A percentile compares a stretch with the other conserved stretches of the same genome.
Conservation (phyloP, 73 alveolate species). For the Tetrahymena elliotti region DNA sequence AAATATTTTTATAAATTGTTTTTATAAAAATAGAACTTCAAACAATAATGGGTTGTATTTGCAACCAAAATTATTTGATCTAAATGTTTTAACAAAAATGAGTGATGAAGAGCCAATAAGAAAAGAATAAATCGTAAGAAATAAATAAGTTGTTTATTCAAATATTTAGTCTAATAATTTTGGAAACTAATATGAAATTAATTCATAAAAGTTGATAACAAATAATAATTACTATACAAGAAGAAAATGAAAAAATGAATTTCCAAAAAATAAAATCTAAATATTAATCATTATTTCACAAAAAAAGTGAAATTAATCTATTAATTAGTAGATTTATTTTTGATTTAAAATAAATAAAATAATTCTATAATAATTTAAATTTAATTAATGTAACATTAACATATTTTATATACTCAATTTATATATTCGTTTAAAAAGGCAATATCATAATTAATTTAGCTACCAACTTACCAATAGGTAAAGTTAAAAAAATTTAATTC, state of each 20-base stretch:
- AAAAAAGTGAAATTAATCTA: too few relatives aligned
- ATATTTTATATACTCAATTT: neutral
- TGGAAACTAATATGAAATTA: neutral
- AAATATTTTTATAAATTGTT: neutral
- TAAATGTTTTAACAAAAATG: neutral
- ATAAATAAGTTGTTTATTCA: neutral
- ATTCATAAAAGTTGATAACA: neutral
- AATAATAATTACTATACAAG: neutral
- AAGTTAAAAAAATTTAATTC: too few relatives aligned
- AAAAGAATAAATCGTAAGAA: neutral
- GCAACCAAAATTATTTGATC: neutral
- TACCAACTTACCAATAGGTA: too few relatives aligned
- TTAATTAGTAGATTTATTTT: too few relatives aligned
- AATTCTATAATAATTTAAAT: too few relatives aligned
- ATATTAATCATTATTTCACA: too few relatives aligned
- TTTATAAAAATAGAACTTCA: neutral
- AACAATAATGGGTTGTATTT: neutral
- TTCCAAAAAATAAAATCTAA: neutral
- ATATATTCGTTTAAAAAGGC: too few relatives aligned
- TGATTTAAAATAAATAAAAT: too few relatives aligned
- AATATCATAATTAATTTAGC: too few relatives aligned
- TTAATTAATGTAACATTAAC: too few relatives aligned
- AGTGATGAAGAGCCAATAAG: neutral
- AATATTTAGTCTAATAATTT: neutral
- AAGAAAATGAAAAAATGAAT: neutral